Percentiles rank a stretch among this genome's conserved stretches.
Conservation (phyloP, 2,329 filamentous ascomycete genomes). For the Aureobasidium sp. region DNA sequence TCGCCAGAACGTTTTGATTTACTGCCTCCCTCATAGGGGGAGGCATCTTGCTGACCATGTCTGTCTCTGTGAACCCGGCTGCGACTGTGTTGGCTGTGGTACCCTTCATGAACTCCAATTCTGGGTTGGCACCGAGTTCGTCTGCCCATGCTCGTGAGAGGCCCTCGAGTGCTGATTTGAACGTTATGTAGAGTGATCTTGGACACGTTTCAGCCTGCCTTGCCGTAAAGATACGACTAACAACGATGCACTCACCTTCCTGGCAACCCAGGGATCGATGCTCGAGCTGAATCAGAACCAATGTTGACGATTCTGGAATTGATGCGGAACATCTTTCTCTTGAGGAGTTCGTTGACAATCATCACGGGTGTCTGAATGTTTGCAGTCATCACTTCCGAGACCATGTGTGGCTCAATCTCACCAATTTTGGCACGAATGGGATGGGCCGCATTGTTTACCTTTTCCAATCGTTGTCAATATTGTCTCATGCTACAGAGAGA, state of each 20-base stretch:
- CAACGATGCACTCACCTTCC: background rate
- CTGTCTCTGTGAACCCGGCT: slow-evolving; percentile 26
- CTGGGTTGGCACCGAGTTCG: slow-evolving; percentile 22
- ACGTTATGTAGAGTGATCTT: slow-evolving; percentile 11
- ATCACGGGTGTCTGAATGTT: slow-evolving; percentile 24
- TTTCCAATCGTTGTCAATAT: too few relatives aligned
- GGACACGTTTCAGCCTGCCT: background rate
- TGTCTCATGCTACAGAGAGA: too few relatives aligned
- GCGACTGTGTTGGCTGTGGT: slow-evolving; percentile 26
- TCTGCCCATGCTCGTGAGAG: slow-evolving; percentile 23
- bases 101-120: slow-evolving; percentile 22
- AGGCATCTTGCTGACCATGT: background rate
- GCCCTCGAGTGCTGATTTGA: slow-evolving; percentile 23
- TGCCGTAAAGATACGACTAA: background rate
- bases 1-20: slow-evolving; percentile 16
- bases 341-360: slow-evolving; percentile 22
- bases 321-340: slow-evolving; percentile 16
- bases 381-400: slow-evolving; percentile 17
- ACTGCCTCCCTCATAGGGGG: slow-evolving; percentile 17
- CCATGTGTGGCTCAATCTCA: slow-evolving; percentile 17
- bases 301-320: slow-evolving; percentile 23
- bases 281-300: slow-evolving; percentile 19
- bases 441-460: slow-evolving; percentile 21
- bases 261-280: background rate
- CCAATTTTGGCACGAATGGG: slow-evolving; percentile 16